These are phyloP conservation scores for Colletotrichum abscissum DNA, from an alignment of 2,329 filamentous ascomycete genomes.

Conservation along the genomic window DNA sequence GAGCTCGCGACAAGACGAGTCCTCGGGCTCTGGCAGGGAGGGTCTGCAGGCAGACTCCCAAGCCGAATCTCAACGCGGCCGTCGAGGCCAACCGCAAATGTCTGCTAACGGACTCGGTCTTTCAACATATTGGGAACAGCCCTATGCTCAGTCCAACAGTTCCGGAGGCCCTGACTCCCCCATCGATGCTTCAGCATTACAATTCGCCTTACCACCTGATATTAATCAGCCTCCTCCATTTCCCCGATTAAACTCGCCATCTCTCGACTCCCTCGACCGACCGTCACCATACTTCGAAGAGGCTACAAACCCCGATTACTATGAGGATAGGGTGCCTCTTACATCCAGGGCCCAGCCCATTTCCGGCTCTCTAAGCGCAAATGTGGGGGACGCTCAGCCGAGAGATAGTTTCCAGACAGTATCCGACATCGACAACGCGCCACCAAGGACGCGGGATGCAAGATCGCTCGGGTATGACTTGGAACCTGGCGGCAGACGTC, in stretches of 20 bases:
- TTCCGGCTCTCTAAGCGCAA: slow-evolving; percentile 58
- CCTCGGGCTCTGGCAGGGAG: slow-evolving; percentile 9
- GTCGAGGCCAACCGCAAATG: slow-evolving; percentile 9
- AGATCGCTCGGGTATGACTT: slow-evolving; percentile 66
- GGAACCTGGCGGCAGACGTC: slow-evolving; percentile 68
- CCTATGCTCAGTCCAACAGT: slow-evolving; percentile 52
- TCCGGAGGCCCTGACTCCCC: slow-evolving; percentile 57
- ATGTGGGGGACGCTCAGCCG: slow-evolving; percentile 52
- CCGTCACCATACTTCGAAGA: slow-evolving; percentile 47
- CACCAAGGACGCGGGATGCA: slow-evolving; percentile 58
- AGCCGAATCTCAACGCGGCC: slow-evolving; percentile 21
- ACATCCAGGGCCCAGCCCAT: slow-evolving; percentile 67
- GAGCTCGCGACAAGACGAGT: slow-evolving; percentile 24
- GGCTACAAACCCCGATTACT: slow-evolving; percentile 52
- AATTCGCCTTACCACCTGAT: slow-evolving; percentile 66
- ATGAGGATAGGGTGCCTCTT: slow-evolving; percentile 69
- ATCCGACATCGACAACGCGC: slow-evolving; percentile 66
- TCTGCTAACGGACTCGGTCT: slow-evolving; percentile 53
- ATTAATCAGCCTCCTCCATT: slow-evolving; percentile 48
- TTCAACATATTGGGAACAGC: slow-evolving; percentile 65
- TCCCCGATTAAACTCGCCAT: slow-evolving; percentile 28
- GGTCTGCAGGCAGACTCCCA: slow-evolving; percentile 37
- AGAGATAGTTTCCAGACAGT: slow-evolving; percentile 70
- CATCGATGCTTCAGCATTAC: slow-evolving; percentile 64
- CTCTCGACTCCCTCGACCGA: slow-evolving; percentile 45